Conservation (phyloP, 305 asterid species). For the Caryopteris hybrid region DNA sequence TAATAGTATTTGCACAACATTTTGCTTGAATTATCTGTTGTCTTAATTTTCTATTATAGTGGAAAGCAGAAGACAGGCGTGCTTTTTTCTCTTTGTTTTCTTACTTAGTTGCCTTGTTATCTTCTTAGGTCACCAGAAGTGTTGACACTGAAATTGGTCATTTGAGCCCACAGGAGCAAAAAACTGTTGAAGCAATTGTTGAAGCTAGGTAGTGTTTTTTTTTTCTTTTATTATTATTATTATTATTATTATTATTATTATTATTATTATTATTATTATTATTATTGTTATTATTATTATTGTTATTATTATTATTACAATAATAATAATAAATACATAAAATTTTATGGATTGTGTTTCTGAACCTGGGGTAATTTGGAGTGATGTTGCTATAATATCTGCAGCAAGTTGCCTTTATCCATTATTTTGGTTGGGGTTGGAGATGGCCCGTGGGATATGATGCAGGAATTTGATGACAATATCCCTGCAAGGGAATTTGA, state of each 20-base stretch:
- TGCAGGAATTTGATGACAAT: constrained; percentile 94
- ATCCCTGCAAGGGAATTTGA: constrained; percentile 91
- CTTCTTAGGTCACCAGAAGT: constrained; percentile 58
- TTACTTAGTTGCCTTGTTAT: not conserved
- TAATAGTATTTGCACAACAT: not conserved
- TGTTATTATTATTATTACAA: too few relatives aligned
- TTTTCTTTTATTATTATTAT: too few relatives aligned
- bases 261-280: too few relatives aligned
- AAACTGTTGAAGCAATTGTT: constrained; percentile 58
- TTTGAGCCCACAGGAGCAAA: constrained; percentile 64
- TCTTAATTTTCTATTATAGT: not conserved
- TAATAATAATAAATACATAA: too few relatives aligned
- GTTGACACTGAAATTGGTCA: constrained; percentile 48
- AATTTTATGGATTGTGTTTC: not conserved
- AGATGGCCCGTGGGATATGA: constrained; percentile 99
- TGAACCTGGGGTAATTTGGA: not conserved
- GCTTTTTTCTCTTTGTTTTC: not conserved
- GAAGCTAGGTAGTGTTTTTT: constrained; percentile 44
- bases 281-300: too few relatives aligned
- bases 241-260: too few relatives aligned
- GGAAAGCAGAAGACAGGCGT: not conserved
- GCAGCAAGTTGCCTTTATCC: constrained; percentile 87
- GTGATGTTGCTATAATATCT: constrained; percentile 3
- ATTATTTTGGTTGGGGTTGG: constrained; percentile 94
- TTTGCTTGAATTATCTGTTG: not conserved